Evolutionary conservation across 1,284 basidiomycete genomes (phyloP).

Genomic region (Gomphus bonarii): DNA sequence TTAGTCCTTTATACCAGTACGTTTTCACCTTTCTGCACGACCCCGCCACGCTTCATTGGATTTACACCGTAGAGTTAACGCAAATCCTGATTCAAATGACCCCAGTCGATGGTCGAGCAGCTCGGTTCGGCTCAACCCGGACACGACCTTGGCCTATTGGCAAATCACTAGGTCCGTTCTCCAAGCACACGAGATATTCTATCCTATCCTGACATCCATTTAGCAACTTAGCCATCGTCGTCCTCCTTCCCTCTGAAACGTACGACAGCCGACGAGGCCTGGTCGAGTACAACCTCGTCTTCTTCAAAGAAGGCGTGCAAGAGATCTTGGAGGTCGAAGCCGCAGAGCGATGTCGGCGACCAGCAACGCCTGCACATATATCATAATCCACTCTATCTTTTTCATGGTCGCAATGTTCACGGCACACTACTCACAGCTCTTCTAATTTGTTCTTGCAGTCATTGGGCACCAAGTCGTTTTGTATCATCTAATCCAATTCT

Average conservation of each 20-base stretch:
- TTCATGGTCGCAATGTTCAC: not conserved
- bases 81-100: not conserved
- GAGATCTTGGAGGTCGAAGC: slow-evolving; percentile 63
- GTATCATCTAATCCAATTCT: not conserved
- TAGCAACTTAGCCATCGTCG: slow-evolving; percentile 64
- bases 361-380: not conserved
- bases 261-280: slow-evolving; percentile 73
- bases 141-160: slow-evolving; percentile 81
- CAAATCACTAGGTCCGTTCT: slow-evolving; percentile 60
- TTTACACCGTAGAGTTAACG: slow-evolving; percentile 4
- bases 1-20: slow-evolving; percentile 77
- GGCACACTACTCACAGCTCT: not conserved
- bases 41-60: not conserved
- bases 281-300: slow-evolving; percentile 90
- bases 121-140: slow-evolving; percentile 47
- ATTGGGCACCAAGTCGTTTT: not conserved
- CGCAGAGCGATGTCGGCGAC: slow-evolving; percentile 2
- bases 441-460: not conserved
- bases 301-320: slow-evolving; percentile 71
- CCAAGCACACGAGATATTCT: slow-evolving; percentile 11
- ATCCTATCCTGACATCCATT: not conserved
- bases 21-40: slow-evolving; percentile 15
- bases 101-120: slow-evolving; percentile 18
- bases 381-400: not conserved
- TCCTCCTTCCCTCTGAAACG: slow-evolving; percentile 69